Percentiles rank a stretch among this genome's conserved stretches.
Conservation (phyloP, 169 alveolate species). For the Condylostoma magnum region DNA sequence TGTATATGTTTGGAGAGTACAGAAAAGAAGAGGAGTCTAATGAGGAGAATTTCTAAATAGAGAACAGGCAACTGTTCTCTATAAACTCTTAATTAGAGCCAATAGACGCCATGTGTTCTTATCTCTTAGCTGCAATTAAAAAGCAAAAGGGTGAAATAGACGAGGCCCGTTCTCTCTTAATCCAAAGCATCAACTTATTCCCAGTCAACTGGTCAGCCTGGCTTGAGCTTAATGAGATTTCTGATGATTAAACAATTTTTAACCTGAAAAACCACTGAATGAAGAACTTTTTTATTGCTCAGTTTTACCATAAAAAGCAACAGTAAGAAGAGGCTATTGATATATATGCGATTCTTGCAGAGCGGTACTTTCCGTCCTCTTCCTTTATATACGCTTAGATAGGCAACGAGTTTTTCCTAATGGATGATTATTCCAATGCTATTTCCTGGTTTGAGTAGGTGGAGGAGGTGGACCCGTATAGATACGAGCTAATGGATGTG, state of each 20-base stretch:
- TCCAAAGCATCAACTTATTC: constrained; percentile 63
- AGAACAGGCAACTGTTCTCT: neutral
- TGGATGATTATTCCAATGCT: constrained; percentile 69
- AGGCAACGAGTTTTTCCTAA: constrained; percentile 31
- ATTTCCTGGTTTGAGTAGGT: constrained; percentile 78
- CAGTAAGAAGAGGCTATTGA: constrained; percentile 67
- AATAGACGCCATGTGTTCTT: constrained; percentile 58
- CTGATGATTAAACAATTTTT: constrained; percentile 38
- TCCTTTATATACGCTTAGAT: constrained; percentile 29
- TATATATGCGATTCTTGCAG: constrained; percentile 16
- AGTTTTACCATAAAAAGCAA: constrained; percentile 69
- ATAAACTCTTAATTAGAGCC: constrained; percentile 8
- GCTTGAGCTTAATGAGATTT: constrained; percentile 70
- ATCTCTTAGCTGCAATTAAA: constrained; percentile 74
- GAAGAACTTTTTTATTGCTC: constrained; percentile 73
- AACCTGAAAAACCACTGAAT: constrained; percentile 74
- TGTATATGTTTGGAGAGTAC: constrained; percentile 62
- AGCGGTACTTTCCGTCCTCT: constrained; percentile 29
- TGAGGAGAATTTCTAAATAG: constrained; percentile 58
- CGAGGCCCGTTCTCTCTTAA: constrained; percentile 68
- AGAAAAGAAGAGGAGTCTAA: constrained; percentile 79
- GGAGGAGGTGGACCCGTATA: constrained; percentile 70
- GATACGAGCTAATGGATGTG: constrained; percentile 83
- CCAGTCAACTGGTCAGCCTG: constrained; percentile 88
- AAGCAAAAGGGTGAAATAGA: constrained; percentile 66